A percentile compares a stretch with the other conserved stretches of the same genome.
phyloP scores from a whole-genome alignment of 2,329 filamentous ascomycete species.

The Chrysosporium keratinophilum region DNA sequence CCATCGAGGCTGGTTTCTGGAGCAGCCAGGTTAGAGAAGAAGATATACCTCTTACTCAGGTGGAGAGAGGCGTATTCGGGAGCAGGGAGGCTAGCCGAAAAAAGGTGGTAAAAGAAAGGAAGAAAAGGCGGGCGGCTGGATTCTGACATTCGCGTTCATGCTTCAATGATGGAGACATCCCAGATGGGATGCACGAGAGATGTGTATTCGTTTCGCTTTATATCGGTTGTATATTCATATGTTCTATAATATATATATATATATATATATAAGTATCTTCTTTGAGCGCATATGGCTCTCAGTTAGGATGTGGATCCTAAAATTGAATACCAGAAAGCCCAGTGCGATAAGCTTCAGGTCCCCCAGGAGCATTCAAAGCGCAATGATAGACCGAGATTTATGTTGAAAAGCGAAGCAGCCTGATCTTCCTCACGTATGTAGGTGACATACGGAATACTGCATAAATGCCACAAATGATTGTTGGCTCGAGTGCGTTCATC shows the following conservation, averaged over 20 bases:
- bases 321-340: neutral
- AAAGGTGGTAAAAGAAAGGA: constrained; percentile 25
- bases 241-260: too few relatives aligned
- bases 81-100: constrained; percentile 26
- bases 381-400: neutral
- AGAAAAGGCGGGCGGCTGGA: constrained; percentile 33
- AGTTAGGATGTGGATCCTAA: neutral
- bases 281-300: neutral
- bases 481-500: too few relatives aligned
- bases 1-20: constrained; percentile 14
- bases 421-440: too few relatives aligned
- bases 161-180: neutral
- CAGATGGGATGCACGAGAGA: neutral
- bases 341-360: neutral
- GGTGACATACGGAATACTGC: too few relatives aligned
- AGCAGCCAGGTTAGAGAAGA: constrained; percentile 30
- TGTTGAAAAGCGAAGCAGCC: neutral
- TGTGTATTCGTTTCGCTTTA: neutral
- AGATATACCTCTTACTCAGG: constrained; percentile 32
- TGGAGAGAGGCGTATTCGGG: constrained; percentile 32
- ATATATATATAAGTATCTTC: neutral
- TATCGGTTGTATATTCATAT: neutral
- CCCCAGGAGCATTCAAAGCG: neutral
- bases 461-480: too few relatives aligned
- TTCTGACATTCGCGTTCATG: constrained; percentile 23